Percentiles rank a stretch among this genome's conserved stretches.
phyloP scores from a whole-genome alignment of 1,139 yeast species.

The Lodderomyces jiufengensis region DNA sequence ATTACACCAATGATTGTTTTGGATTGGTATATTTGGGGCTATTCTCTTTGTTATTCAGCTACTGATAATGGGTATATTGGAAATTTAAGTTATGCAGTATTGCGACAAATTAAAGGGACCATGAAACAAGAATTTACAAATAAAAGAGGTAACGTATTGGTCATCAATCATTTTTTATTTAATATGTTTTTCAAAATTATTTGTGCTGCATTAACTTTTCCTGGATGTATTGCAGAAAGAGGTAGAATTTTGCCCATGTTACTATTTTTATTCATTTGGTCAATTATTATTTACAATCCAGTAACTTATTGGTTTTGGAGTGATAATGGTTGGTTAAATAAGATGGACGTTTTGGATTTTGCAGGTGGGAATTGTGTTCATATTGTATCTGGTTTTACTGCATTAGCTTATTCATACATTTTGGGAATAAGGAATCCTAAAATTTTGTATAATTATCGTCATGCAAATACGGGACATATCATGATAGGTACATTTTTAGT shows the following conservation, averaged over 20 bases:
- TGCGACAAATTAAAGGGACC: slow-evolving; percentile 29
- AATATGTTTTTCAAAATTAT: slow-evolving; percentile 51
- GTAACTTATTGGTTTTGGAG: slow-evolving; percentile 69
- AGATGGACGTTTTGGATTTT: slow-evolving; percentile 53
- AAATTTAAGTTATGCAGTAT: slow-evolving; percentile 39
- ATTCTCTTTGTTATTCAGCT: slow-evolving; percentile 47
- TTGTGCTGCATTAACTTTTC: slow-evolving; percentile 53
- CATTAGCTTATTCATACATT: slow-evolving; percentile 55
- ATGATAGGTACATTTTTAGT: slow-evolving; percentile 51
- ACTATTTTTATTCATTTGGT: slow-evolving; percentile 53
- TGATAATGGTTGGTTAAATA: slow-evolving; percentile 48
- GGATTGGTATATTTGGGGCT: slow-evolving; percentile 61
- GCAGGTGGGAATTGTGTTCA: slow-evolving; percentile 70
- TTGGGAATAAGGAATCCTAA: slow-evolving; percentile 52
- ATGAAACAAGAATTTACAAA: slow-evolving; percentile 24
- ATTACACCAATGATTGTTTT: slow-evolving; percentile 41
- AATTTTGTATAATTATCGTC: slow-evolving; percentile 34
- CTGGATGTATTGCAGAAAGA: slow-evolving; percentile 56
- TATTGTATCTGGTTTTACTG: slow-evolving; percentile 56
- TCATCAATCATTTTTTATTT: slow-evolving; percentile 43
- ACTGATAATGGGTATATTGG: slow-evolving; percentile 47
- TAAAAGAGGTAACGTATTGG: slow-evolving; percentile 39
- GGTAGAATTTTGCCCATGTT: slow-evolving; percentile 54
- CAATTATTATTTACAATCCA: slow-evolving; percentile 57
- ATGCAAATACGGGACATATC: slow-evolving; percentile 39